phyloP scores from a whole-genome alignment of 1,284 basidiomycete species.

The Boletellus deceptivus region DNA sequence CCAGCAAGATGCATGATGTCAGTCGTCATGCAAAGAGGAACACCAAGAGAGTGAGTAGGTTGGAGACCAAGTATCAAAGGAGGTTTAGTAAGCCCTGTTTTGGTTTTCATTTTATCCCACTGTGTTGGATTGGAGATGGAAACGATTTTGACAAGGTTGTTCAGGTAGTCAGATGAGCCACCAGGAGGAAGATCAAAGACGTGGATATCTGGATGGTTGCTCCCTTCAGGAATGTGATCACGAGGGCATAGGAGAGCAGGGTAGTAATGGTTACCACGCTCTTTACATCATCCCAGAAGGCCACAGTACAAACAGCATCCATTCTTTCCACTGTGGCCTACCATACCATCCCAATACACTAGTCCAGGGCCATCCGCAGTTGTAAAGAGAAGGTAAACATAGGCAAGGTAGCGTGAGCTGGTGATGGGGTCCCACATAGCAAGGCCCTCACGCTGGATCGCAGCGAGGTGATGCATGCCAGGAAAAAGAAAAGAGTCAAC shows the following conservation, averaged over 20 bases:
- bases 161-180: too few species aligned
- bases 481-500: neutral
- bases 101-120: constrained; percentile 4
- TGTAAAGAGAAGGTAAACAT: neutral
- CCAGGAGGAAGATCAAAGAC: too few species aligned
- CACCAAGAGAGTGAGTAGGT: neutral
- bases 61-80: constrained; percentile 12
- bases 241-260: neutral
- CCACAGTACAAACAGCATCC: constrained; percentile 1
- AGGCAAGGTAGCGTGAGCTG: neutral
- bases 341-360: neutral
- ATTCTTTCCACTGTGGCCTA: neutral
- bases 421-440: neutral
- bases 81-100: constrained; percentile 17
- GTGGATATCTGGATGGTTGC: too few species aligned
- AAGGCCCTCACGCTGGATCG: neutral
- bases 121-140: neutral
- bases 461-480: neutral
- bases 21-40: constrained; percentile 10
- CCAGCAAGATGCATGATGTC: constrained; percentile 2
- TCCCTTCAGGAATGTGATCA: too few species aligned
- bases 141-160: too few species aligned
- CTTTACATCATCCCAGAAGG: neutral
- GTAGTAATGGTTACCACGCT: neutral
- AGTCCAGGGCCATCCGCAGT: neutral